phyloP scores from a whole-genome alignment of 352 stramenopile genomes.

The Phytophthora fragariaefolia region DNA sequence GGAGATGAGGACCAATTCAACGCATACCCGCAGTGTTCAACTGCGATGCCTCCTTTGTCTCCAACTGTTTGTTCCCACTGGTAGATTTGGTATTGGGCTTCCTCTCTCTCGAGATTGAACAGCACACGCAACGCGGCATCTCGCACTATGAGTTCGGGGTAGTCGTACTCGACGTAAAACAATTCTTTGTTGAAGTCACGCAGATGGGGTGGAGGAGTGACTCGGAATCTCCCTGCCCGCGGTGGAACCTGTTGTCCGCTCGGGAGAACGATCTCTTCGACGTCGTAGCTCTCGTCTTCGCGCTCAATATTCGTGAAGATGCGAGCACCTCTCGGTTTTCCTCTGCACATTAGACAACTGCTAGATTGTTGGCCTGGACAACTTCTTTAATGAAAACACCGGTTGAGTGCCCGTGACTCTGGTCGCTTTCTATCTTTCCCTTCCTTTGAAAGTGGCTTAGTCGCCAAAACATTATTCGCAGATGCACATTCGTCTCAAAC shows the following conservation, averaged over 20 bases:
- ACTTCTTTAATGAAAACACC: too few relatives aligned
- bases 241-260: background rate
- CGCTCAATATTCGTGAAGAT: background rate
- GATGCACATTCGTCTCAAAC: too few relatives aligned
- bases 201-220: background rate
- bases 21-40: background rate
- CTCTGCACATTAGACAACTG: background rate
- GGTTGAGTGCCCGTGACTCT: too few relatives aligned
- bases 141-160: constrained; percentile 1
- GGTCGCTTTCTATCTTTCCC: too few relatives aligned
- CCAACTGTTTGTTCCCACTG: background rate
- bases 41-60: background rate
- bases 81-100: background rate
- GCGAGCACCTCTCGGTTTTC: background rate
- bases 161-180: background rate
- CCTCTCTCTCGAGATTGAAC: background rate
- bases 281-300: background rate
- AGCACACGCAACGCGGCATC: background rate
- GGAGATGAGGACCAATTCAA: background rate
- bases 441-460: too few relatives aligned
- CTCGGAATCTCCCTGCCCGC: background rate
- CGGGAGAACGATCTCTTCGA: background rate
- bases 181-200: background rate
- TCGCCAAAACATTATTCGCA: too few relatives aligned
- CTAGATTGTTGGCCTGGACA: too few relatives aligned